phyloP scores from a whole-genome alignment of 2,329 filamentous ascomycete species.

The Fusarium marasasianum region DNA sequence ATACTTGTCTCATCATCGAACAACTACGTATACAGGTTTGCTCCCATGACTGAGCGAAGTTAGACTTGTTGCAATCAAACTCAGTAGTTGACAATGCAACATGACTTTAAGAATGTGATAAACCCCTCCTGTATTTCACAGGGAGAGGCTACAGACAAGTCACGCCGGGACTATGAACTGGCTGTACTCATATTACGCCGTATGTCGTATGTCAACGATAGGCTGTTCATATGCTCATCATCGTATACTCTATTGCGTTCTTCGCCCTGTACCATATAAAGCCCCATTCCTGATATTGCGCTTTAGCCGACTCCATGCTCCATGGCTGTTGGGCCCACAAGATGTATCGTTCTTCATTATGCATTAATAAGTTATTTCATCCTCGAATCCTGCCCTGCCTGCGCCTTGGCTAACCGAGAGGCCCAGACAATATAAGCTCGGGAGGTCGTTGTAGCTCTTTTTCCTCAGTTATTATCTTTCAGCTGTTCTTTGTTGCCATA shows the following conservation, averaged over 20 bases:
- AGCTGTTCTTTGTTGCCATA: not conserved
- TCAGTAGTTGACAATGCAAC: not conserved
- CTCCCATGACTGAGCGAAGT: not conserved
- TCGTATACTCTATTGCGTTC: not conserved
- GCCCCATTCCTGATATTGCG: not conserved
- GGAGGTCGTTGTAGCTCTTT: not conserved
- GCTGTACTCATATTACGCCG: not conserved
- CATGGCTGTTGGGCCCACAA: not conserved
- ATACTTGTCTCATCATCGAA: not conserved
- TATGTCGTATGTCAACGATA: not conserved
- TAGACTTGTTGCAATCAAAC: not conserved
- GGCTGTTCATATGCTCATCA: not conserved
- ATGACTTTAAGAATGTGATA: not conserved
- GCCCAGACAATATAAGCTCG: not conserved
- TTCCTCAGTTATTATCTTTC: not conserved
- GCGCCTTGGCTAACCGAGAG: not conserved
- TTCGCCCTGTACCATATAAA: not conserved
- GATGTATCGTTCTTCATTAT: conserved; percentile 10
- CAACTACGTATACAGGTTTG: not conserved
- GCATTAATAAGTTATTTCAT: not conserved
- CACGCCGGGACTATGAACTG: not conserved
- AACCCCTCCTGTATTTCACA: not conserved
- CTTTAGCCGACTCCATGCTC: not conserved
- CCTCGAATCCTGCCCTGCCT: not conserved
- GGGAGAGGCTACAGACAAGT: not conserved